These are phyloP conservation scores for Suillus discolor DNA, from an alignment of 768 basidiomycete species.

Conservation along the genomic window DNA sequence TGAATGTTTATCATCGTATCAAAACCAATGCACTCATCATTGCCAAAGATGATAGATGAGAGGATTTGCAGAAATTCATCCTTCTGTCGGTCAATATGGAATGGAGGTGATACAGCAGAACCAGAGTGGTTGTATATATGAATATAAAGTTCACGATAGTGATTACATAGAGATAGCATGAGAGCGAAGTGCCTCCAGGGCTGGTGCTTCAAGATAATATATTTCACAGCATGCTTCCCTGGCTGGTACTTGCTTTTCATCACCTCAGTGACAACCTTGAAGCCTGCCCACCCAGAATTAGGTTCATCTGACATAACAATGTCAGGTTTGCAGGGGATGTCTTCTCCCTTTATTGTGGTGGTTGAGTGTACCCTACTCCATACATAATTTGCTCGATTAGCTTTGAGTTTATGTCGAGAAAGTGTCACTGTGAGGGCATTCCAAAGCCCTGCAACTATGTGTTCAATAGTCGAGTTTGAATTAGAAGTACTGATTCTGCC, in stretches of 20 bases:
- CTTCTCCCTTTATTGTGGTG: neutral
- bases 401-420: neutral
- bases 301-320: neutral
- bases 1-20: neutral
- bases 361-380: neutral
- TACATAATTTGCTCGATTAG: neutral
- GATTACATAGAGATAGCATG: neutral
- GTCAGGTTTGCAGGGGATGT: neutral
- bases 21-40: neutral
- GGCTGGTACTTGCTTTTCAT: neutral
- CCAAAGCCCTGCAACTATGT: neutral
- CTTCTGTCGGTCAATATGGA: neutral
- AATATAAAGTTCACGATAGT: neutral
- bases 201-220: neutral
- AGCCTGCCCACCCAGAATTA: neutral
- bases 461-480: neutral
- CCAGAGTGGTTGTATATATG: neutral
- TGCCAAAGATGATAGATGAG: neutral
- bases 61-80: neutral
- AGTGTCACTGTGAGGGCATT: neutral
- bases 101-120: neutral
- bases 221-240: neutral
- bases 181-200: neutral
- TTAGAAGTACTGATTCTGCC: neutral
- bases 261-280: neutral